Base-by-base conservation (phyloP, 495 filamentous ascomycete genomes). In the Hyaloscypha variabilis region DNA sequence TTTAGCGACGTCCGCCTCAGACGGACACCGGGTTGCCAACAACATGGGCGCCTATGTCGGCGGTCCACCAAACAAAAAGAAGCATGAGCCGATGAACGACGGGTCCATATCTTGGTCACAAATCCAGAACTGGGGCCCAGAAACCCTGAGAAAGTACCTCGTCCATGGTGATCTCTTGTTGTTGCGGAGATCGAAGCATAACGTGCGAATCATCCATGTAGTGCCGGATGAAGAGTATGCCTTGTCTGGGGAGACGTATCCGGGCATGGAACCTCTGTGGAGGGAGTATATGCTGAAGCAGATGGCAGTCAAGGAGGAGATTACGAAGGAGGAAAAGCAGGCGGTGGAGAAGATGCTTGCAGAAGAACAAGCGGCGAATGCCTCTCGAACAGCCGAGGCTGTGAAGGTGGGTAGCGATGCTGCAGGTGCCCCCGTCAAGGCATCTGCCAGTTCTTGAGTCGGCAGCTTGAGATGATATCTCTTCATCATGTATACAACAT, bases 181-280 rank as follows among this genome's bases (percentile, higher is more conserved):
- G 64, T 75, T 96, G 24, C 84, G 92, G 68, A 75, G 85, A 31
- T 92, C 92, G 34, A 96, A 96, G 76, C 90, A 90, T 82, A 93
- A 93, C 72, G 76, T 95, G 36, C 86, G 88, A 58, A 76, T 93
- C 53, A 81, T 96, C 55, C 78, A 88, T 67, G 82, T 96, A 65
- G 79, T 96, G 19, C 81, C 81, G 65, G 91, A 96, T 71, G 82
- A 88, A 63, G 87, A 91, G 57, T 97, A 82, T 74, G 68, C 65
- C 24, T 56, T 57, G 0, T 78, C 73, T 49, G 81, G 80, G 31
- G 29, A 74, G 61, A 70, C 62, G 8, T 86, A 83, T 67, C 75
- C 79, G 3, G 82, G 82, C 36, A 75, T 61, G 62, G 19, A 50
- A 4, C 4, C 8, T 1, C 13, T 53, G 14, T 62, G 46, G 57